These are phyloP conservation scores for Ogataea ramenticola DNA, from an alignment of 805 yeast species.

Conservation along the genomic window DNA sequence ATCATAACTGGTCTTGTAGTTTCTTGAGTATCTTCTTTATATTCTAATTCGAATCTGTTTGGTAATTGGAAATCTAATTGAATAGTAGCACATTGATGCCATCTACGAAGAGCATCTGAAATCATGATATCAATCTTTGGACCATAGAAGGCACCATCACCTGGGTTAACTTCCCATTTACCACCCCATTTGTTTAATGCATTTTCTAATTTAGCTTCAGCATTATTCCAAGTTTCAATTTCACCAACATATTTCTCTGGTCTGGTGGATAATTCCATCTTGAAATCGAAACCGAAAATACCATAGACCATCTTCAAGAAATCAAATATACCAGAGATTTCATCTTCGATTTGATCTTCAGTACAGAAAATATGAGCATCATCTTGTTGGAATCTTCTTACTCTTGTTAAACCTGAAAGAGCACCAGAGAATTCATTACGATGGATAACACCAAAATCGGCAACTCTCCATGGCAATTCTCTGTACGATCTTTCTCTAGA, in stretches of 20 bases:
- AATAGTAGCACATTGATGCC: conserved; percentile 99
- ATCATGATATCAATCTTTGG: conserved; percentile 96
- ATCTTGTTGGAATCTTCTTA: conserved; percentile 98
- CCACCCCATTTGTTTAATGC: conserved; percentile 85
- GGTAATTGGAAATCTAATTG: conserved; percentile 99
- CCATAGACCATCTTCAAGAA: conserved; percentile 84
- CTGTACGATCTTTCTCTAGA: conserved; percentile 91
- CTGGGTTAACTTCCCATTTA: conserved; percentile 86
- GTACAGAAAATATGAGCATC: conserved; percentile 98
- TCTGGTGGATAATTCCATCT: conserved; percentile 95
- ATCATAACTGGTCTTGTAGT: conserved; percentile 94
- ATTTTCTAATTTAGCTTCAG: conserved; percentile 76
- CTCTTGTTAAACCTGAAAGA: conserved; percentile 89
- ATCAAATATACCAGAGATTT: conserved; percentile 78
- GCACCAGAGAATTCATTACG: conserved; percentile 97
- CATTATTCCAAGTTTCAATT: conserved; percentile 86
- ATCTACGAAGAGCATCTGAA: conserved; percentile 88
- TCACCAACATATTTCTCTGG: conserved; percentile 97
- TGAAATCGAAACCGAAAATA: conserved; percentile 87
- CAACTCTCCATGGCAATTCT: conserved; percentile 98
- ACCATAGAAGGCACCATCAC: conserved; percentile 96
- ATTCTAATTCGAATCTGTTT: conserved; percentile 83
- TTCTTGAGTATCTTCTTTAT: conserved; percentile 52
- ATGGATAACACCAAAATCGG: conserved; percentile 95
- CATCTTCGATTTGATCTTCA: conserved; percentile 80